Evolutionary conservation across 1,139 yeast genomes (phyloP), one percentile per base, ranked within the genome.

Genomic region (Hemisphaericaspora subhashii): DNA sequence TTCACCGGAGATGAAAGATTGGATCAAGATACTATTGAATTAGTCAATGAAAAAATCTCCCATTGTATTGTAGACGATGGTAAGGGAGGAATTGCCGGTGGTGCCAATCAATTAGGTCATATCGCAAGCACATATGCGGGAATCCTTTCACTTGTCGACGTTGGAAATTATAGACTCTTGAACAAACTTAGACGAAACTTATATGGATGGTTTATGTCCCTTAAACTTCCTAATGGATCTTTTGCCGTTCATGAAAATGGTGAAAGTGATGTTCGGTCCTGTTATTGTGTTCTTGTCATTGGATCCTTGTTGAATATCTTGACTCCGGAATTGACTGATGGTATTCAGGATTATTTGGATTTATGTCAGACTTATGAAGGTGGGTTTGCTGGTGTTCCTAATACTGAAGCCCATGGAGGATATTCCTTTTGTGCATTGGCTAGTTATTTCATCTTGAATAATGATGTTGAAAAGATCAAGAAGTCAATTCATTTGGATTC

Each of bases 321-420:
- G 28, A 83, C 89, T 0, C 79, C 75, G 0, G 86, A 84, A 43
- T 62, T 92, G n/a, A 50, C 63, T 1, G 64, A 64, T 11, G 78
- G 77, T 10, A 73, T 80, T 0, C 68, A 68, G 1, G 74, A 72
- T 9, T 92, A 90, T 82, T 51, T 92, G n/a, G 51, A 65, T 0
- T 50, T 57, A 9, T 88, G 97, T 52, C 98, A 92, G 60, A 86
- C 95, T 0, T 90, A 77, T 59, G 98, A 94, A 62, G 98, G 99
- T 17, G 98, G 98, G 0, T 86, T 90, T 62, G 86, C 92, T 1
- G 96, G 95, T 1, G 68, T 72, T 9, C 90, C 95, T 0, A 66
- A 65, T 8, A 83, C 86, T 37, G 99, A 94, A 59, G 98, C 98
- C 0, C 99, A 94, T 58, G 98, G 98, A 1, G 99, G 98, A 0